These are phyloP conservation scores for Yamadazyma takamatsuzukensis DNA, from an alignment of 805 yeast genomes.

Conservation along the genomic window DNA sequence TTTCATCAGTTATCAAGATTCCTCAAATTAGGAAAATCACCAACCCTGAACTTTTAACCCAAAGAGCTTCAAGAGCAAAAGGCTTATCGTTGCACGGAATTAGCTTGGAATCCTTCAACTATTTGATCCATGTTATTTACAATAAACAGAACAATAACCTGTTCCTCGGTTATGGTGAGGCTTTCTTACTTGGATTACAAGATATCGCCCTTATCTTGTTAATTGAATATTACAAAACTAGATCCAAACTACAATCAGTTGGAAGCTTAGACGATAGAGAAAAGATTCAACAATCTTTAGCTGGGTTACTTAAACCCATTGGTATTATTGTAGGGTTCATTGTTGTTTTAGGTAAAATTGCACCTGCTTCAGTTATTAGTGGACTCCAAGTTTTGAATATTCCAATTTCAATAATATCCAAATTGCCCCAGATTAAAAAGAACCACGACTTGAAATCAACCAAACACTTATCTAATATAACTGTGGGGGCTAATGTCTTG, in stretches of 20 bases:
- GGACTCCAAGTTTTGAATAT: conserved; percentile 34
- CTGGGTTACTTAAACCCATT: conserved; percentile 22
- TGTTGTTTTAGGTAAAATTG: conserved; percentile 27
- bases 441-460: conserved; percentile 34
- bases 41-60: conserved; percentile 20
- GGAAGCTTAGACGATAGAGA: conserved; percentile 15
- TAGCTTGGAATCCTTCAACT: conserved; percentile 32
- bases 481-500: conserved; percentile 37
- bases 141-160: conserved; percentile 30
- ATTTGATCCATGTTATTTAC: conserved; percentile 37
- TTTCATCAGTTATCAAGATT: conserved; percentile 34
- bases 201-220: conserved; percentile 33
- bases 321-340: conserved; percentile 23
- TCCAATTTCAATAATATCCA: conserved; percentile 35
- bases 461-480: conserved; percentile 32
- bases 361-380: conserved; percentile 25
- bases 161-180: conserved; percentile 40
- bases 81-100: conserved; percentile 37
- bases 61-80: conserved; percentile 26
- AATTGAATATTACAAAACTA: conserved; percentile 29
- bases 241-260: conserved; percentile 15
- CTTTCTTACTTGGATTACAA: conserved; percentile 35
- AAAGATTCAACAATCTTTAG: conserved; percentile 13
- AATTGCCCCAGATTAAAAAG: conserved; percentile 36
- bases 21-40: conserved; percentile 39